These are phyloP conservation scores for Penicillium rolfsii DNA, from an alignment of 2,329 filamentous ascomycete genomes.

Conservation along the genomic window DNA sequence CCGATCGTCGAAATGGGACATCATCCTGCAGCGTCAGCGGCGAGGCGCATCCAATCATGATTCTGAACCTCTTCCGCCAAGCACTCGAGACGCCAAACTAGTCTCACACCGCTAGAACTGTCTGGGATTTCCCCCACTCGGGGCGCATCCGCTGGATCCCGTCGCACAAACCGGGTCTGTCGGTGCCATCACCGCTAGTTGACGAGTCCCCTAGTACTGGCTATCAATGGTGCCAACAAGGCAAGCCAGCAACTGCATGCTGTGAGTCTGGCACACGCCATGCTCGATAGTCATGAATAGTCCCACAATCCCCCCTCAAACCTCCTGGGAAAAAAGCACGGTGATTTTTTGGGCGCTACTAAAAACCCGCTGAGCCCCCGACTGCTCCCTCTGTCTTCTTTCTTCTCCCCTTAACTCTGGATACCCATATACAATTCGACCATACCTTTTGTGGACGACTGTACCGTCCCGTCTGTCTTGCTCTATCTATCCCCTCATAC, in stretches of 20 bases:
- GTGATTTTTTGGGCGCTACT: slow-evolving; percentile 21
- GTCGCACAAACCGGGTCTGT: slow-evolving; percentile 22
- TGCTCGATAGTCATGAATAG: slow-evolving; percentile 20
- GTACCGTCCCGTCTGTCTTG: too few species aligned
- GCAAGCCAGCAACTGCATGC: slow-evolving; percentile 21
- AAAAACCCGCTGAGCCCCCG: slow-evolving; percentile 32
- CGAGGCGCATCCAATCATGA: slow-evolving; percentile 26
- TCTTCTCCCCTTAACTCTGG: slow-evolving; percentile 23
- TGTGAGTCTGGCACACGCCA: slow-evolving; percentile 29
- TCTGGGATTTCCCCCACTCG: slow-evolving; percentile 24
- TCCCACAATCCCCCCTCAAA: background rate
- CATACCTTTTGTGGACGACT: slow-evolving; percentile 12
- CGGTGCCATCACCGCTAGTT: slow-evolving; percentile 26
- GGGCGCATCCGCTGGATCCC: slow-evolving; percentile 9
- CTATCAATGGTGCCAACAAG: slow-evolving; percentile 29
- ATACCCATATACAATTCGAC: slow-evolving; percentile 27
- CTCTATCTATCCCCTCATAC: background rate
- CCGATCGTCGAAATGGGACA: slow-evolving; percentile 29
- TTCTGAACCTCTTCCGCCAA: slow-evolving; percentile 21
- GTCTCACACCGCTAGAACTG: slow-evolving; percentile 33
- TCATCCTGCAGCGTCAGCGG: slow-evolving; percentile 31
- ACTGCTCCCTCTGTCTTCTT: background rate
- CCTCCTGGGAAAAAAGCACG: slow-evolving; percentile 12
- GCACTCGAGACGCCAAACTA: slow-evolving; percentile 16
- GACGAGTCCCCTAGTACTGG: slow-evolving; percentile 22